These are phyloP conservation scores for Nicotiana tomentosiformis DNA, from an alignment of 257 asterid genomes.

Conservation along the genomic window DNA sequence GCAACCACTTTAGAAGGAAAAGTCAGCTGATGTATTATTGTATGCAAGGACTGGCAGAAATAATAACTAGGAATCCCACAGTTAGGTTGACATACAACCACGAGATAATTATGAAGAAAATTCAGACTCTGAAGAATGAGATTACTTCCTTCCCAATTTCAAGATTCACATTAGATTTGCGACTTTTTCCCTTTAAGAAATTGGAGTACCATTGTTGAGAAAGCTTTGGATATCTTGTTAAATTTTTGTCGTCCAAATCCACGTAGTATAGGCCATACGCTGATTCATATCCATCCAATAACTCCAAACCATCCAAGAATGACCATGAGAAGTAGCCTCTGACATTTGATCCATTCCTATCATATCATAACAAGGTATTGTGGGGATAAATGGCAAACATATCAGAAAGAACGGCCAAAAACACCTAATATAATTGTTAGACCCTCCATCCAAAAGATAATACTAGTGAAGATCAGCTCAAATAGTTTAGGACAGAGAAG, in stretches of 20 bases:
- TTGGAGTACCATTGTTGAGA: slow-evolving; percentile 46
- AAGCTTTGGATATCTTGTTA: slow-evolving; percentile 33
- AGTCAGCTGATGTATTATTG: not conserved
- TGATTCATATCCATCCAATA: slow-evolving; percentile 28
- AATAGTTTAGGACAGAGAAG: too few species aligned
- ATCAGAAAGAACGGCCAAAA: not conserved
- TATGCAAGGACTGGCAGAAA: not conserved
- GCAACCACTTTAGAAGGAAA: not conserved
- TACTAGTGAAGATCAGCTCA: too few species aligned
- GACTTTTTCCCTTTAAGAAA: slow-evolving; percentile 36
- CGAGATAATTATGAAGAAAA: not conserved
- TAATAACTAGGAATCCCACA: not conserved
- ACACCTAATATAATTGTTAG: not conserved
- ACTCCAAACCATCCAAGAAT: slow-evolving; percentile 54
- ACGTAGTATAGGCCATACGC: slow-evolving; percentile 50
- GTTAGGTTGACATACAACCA: not conserved
- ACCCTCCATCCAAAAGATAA: not conserved
- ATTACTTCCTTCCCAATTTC: not conserved
- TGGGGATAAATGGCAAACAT: not conserved
- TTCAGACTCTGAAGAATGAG: not conserved
- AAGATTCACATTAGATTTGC: not conserved
- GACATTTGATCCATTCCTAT: slow-evolving; percentile 48
- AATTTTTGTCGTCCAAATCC: slow-evolving; percentile 45
- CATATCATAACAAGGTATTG: not conserved
- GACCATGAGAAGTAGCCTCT: slow-evolving; percentile 55